Base-by-base conservation (phyloP, 768 basidiomycete species). In the Hypholoma sublateritium region DNA sequence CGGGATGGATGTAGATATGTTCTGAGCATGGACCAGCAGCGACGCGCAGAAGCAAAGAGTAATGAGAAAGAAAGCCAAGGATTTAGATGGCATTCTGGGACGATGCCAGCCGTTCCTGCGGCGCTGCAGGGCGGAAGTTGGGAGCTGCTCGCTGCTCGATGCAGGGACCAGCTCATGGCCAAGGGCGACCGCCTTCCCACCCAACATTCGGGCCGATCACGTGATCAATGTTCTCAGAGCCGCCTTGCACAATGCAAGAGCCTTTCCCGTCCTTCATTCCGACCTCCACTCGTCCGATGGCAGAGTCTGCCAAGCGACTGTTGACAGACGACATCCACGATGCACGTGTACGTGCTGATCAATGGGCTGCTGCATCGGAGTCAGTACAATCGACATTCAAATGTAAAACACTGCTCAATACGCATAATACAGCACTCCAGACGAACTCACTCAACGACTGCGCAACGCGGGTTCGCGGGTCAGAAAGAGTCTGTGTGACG, bases 381-480 rank as follows among this genome's bases (percentile, higher is more conserved):
- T 57, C 41, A 51, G 49, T 52, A 14, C 43, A 42, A 36, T 49
- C 28, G 28, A 16, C 11, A 32, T 28, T 36, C 44, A 35, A 13
- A 42, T n/a, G 5, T 48, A 16, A 36, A 50, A 25, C 49, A 28
- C 50, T 41, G 11, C 48, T 48, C 37, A 35, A 36, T 17, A 11
- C 14, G 42, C n/a, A 12, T 36, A 53, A 41, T 41, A 13, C 37
- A 84, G 82, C 12, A 69, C 74, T 16, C 70, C 79, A 28, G 70
- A 75, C 51, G 86, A 87, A 49, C 69, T 87, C 22, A 70, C 76
- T 42, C 74, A 78, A n/a, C 76, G 73, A 54, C 77, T 89, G 53
- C 80, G 81, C 56, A 83, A 76, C 62, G 70, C 85, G 25, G 83
- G 81, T 50, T 72, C 82, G 61, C 84, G 86, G 59, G 79, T 79